Percentiles rank a stretch among this genome's conserved stretches.
phyloP scores from a whole-genome alignment of 148 eudicot species.

The Diospyros lotus region DNA sequence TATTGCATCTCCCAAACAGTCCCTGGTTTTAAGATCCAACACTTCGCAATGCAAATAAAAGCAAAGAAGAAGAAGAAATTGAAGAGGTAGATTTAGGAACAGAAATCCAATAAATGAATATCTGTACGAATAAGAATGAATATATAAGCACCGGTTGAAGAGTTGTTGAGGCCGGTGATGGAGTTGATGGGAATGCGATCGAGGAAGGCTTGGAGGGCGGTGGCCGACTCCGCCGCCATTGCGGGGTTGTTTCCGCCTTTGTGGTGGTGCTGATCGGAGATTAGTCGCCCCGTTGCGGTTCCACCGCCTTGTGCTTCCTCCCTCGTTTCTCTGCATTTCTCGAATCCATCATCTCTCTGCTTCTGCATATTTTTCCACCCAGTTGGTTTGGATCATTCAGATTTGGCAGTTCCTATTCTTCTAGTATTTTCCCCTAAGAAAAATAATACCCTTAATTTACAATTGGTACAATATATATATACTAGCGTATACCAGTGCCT shows the following conservation, averaged over 20 bases:
- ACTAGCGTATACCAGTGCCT: too few relatives aligned
- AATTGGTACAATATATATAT: too few relatives aligned
- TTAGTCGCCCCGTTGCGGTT: neutral
- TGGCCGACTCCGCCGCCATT: slow-evolving; percentile 16
- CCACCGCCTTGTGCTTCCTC: slow-evolving; percentile 10
- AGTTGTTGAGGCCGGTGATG: slow-evolving; percentile 20
- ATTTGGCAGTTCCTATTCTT: too few relatives aligned
- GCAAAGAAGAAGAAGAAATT: too few relatives aligned
- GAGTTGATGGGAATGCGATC: slow-evolving; percentile 32
- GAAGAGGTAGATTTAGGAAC: neutral
- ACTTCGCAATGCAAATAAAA: slow-evolving; percentile 5
- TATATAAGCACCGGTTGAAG: slow-evolving; percentile 12
- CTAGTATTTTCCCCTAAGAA: too few relatives aligned
- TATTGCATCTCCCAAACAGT: slow-evolving; percentile 26
- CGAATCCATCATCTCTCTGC: slow-evolving; percentile 8
- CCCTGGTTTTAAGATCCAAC: slow-evolving; percentile 27
- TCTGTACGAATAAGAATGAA: neutral
- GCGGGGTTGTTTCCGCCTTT: neutral
- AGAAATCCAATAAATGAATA: neutral
- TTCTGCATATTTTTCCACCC: neutral
- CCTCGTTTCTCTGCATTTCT: slow-evolving; percentile 9
- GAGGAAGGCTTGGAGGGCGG: slow-evolving; percentile 33
- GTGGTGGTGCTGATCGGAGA: neutral
- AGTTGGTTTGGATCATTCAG: neutral
- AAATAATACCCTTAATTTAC: too few relatives aligned